A percentile compares a stretch with the other conserved stretches of the same genome.
These are phyloP conservation scores for Populus alba DNA, from an alignment of 345 rosid genomes.

Conservation along the genomic window DNA sequence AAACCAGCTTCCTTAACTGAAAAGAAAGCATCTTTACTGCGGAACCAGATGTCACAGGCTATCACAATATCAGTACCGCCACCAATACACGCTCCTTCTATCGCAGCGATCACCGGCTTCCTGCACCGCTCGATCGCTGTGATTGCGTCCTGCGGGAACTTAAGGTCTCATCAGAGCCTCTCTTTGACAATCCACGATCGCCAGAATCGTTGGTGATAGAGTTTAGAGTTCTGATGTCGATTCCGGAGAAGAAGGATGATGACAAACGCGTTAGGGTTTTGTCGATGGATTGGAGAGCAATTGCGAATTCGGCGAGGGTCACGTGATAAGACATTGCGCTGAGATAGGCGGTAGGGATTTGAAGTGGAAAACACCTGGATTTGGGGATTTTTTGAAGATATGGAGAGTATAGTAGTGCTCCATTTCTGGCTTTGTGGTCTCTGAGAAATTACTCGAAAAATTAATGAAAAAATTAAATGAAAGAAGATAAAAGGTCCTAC, in stretches of 20 bases:
- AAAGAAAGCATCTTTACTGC: conserved; percentile 60
- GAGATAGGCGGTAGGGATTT: conserved; percentile 56
- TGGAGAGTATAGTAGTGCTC: conserved; percentile 48
- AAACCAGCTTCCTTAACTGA: conserved; percentile 79
- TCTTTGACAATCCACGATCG: conserved; percentile 59
- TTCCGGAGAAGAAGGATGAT: conserved; percentile 75
- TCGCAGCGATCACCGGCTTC: conserved; percentile 69
- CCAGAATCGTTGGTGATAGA: conserved; percentile 14
- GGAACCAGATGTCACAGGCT: conserved; percentile 77
- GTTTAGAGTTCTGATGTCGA: conserved; percentile 51
- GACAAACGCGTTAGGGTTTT: conserved; percentile 48
- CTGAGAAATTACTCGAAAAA: neutral
- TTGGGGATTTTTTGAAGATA: conserved; percentile 33
- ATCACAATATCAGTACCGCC: conserved; percentile 64
- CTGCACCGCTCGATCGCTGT: conserved; percentile 77
- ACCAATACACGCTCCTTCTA: conserved; percentile 81
- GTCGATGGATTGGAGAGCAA: conserved; percentile 58
- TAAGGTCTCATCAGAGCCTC: conserved; percentile 51
- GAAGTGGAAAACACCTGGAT: conserved; percentile 51
- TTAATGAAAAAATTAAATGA: neutral
- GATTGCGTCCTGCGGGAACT: conserved; percentile 60
- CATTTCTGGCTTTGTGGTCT: neutral
- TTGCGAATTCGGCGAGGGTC: conserved; percentile 68
- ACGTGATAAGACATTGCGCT: conserved; percentile 56
- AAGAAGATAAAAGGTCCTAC: conserved; percentile 53